Conservation (phyloP, 257 asterid genomes). For the Petunia secreta region DNA sequence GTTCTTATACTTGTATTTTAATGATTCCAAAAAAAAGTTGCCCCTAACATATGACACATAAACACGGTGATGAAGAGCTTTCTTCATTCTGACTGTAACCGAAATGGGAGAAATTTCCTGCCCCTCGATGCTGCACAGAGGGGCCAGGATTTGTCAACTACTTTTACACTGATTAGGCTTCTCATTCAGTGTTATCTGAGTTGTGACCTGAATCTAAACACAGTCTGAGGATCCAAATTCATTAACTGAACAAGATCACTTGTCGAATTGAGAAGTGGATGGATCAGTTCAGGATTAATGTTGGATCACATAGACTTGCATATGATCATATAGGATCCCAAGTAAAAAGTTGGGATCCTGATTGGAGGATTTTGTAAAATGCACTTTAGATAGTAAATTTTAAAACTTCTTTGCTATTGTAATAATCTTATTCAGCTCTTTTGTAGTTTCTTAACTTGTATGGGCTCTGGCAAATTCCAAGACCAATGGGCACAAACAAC, state of each 20-base stretch:
- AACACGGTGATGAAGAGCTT: background rate
- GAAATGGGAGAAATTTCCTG: background rate
- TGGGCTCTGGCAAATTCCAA: background rate
- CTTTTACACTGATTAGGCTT: slow-evolving; percentile 5
- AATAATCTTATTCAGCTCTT: background rate
- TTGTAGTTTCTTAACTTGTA: background rate
- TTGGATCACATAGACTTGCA: background rate
- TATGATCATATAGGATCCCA: background rate
- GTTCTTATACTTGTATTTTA: background rate
- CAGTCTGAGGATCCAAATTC: background rate
- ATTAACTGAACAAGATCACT: slow-evolving; percentile 8
- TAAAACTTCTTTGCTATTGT: background rate
- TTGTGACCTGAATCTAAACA: background rate
- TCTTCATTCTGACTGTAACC: background rate
- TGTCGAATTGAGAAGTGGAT: background rate
- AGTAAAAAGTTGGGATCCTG: background rate
- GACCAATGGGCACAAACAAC: background rate
- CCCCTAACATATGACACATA: background rate
- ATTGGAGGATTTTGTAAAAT: background rate
- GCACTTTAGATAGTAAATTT: background rate
- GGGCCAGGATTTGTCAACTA: background rate
- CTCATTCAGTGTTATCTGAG: background rate
- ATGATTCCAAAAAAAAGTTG: background rate
- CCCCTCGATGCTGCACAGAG: background rate
- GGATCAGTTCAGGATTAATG: background rate